Percentiles rank a stretch among this genome's conserved stretches.
Evolutionary conservation across 2,329 filamentous ascomycete genomes (phyloP).

Genomic region (Penicillium olsonii): DNA sequence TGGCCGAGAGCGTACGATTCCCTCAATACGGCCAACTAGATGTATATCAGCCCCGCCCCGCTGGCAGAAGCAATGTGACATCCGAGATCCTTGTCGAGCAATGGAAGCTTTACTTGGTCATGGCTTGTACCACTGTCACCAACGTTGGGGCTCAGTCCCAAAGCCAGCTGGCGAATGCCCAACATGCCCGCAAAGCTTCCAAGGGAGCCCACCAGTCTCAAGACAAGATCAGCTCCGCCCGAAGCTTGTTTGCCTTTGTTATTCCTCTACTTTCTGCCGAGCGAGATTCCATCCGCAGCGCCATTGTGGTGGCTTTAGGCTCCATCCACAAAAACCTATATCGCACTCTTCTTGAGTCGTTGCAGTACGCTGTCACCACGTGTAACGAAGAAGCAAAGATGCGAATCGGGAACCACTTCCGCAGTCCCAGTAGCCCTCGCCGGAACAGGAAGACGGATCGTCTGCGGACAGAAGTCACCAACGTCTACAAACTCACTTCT

Average conservation of each 20-base stretch:
- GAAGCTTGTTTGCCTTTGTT: slow-evolving; percentile 85
- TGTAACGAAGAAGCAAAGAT: slow-evolving; percentile 88
- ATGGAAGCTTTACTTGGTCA: slow-evolving; percentile 96
- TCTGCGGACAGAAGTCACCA: slow-evolving; percentile 88
- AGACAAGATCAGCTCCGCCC: slow-evolving; percentile 82
- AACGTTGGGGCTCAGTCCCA: slow-evolving; percentile 70
- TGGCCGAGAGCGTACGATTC: slow-evolving; percentile 72
- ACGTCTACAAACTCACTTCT: slow-evolving; percentile 92
- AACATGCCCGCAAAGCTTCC: slow-evolving; percentile 82
- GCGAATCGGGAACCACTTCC: slow-evolving; percentile 73
- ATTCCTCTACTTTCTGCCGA: slow-evolving; percentile 82
- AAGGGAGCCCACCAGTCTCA: slow-evolving; percentile 64
- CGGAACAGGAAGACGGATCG: slow-evolving; percentile 82
- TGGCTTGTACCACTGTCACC: slow-evolving; percentile 92
- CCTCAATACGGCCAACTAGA: slow-evolving; percentile 42
- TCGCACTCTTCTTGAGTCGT: slow-evolving; percentile 81
- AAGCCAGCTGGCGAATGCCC: slow-evolving; percentile 61
- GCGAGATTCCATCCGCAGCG: slow-evolving; percentile 79
- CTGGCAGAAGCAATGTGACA: slow-evolving; percentile 61
- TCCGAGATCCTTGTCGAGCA: slow-evolving; percentile 91
- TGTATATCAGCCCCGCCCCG: slow-evolving; percentile 38
- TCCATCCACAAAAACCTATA: slow-evolving; percentile 96
- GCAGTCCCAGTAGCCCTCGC: slow-evolving; percentile 78
- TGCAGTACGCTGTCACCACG: slow-evolving; percentile 80
- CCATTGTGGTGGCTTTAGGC: slow-evolving; percentile 86